These are phyloP conservation scores for Trifolium repens DNA, from an alignment of 306 rosid genomes.

Conservation along the genomic window DNA sequence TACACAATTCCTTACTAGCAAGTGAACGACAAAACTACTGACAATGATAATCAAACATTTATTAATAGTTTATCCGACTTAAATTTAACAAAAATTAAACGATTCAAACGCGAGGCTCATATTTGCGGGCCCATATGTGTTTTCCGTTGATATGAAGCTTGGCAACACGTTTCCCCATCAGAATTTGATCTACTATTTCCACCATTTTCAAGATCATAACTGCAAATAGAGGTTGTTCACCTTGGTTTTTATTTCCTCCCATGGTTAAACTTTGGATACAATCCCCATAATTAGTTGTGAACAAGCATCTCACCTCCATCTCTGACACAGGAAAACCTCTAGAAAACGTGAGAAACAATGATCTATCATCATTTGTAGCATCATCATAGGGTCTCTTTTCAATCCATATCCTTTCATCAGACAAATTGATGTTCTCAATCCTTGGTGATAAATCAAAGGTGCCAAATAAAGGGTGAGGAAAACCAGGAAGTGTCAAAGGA, in stretches of 20 bases:
- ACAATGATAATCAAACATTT: neutral
- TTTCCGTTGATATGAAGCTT: slow-evolving; percentile 64
- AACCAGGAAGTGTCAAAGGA: slow-evolving; percentile 51
- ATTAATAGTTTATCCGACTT: neutral
- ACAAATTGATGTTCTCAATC: neutral
- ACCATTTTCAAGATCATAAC: slow-evolving; percentile 52
- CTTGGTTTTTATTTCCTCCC: slow-evolving; percentile 41
- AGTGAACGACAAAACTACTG: neutral
- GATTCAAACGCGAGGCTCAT: slow-evolving; percentile 47
- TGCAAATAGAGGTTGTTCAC: slow-evolving; percentile 61
- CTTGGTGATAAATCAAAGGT: slow-evolving; percentile 25
- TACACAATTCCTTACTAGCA: neutral
- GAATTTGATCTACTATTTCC: slow-evolving; percentile 45
- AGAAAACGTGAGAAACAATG: slow-evolving; percentile 73
- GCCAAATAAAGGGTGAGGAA: slow-evolving; percentile 72
- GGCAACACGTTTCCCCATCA: slow-evolving; percentile 46
- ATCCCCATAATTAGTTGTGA: slow-evolving; percentile 42
- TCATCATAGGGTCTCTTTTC: slow-evolving; percentile 21
- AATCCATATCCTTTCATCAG: slow-evolving; percentile 47
- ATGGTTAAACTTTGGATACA: slow-evolving; percentile 52
- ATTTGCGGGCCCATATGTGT: slow-evolving; percentile 73
- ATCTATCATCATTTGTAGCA: slow-evolving; percentile 52
- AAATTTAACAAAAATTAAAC: neutral
- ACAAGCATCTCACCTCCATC: slow-evolving; percentile 50
- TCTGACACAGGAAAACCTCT: slow-evolving; percentile 61